Percentiles rank a stretch among this genome's conserved stretches.
Evolutionary conservation across 2,329 filamentous ascomycete genomes (phyloP).

Genomic region (Huntiella bhutanensis): DNA sequence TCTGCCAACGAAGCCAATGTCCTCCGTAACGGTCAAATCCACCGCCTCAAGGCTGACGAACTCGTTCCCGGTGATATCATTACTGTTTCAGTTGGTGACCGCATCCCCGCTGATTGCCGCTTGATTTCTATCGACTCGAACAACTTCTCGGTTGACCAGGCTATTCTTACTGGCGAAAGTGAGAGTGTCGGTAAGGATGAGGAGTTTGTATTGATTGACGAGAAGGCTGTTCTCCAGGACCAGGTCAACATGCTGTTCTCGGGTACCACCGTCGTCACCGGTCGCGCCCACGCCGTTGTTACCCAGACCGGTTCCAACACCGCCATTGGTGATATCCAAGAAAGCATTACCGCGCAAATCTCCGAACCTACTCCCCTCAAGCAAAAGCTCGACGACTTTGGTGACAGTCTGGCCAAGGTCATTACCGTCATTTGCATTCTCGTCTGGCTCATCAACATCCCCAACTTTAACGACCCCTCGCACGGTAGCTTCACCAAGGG

Average conservation of each 20-base stretch:
- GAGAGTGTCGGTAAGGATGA: constrained; percentile 86
- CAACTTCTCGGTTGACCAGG: constrained; percentile 91
- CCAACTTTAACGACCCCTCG: constrained; percentile 86
- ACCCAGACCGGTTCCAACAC: constrained; percentile 78
- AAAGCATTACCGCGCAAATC: constrained; percentile 95
- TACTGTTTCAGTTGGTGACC: constrained; percentile 72
- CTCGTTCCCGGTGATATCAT: constrained; percentile 89
- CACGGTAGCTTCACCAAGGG: constrained; percentile 92
- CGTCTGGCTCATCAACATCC: constrained; percentile 97
- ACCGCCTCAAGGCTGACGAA: constrained; percentile 85
- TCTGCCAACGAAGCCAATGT: constrained; percentile 96
- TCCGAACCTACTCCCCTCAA: constrained; percentile 93
- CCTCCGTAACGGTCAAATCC: constrained; percentile 54
- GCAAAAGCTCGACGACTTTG: constrained; percentile 97
- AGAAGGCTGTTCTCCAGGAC: constrained; percentile 85
- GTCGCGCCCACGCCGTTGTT: constrained; percentile 78
- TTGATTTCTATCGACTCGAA: constrained; percentile 85
- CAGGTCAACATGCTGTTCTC: constrained; percentile 97
- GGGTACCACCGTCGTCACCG: constrained; percentile 89
- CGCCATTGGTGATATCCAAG: constrained; percentile 95
- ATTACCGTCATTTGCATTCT: constrained; percentile 93
- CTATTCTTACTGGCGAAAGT: constrained; percentile 90
- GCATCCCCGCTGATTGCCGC: constrained; percentile 87
- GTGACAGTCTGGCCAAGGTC: constrained; percentile 87
- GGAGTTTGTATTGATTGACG: constrained; percentile 46